Base-by-base conservation (phyloP, 805 yeast species). In the Novakomyces olei region DNA sequence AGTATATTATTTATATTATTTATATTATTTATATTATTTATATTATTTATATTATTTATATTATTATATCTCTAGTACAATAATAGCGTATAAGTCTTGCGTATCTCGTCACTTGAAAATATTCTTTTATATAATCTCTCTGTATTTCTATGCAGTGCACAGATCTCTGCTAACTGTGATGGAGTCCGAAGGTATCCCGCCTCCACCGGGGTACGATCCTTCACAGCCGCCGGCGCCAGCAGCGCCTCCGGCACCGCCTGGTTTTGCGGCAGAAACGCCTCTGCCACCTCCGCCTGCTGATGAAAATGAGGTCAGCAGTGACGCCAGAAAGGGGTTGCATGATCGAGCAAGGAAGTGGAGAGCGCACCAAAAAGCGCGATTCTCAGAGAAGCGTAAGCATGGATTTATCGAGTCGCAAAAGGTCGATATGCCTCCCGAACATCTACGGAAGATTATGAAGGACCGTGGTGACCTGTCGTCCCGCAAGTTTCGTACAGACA, bases 361-460 rank as follows among this genome's bases (percentile, higher is more conserved):
- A 6, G 65, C 60, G 34, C 29, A 65, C 2, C 92, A 76, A 42
- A 75, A 73, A 45, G 50, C 47, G 27, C 54, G 76, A 37, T 73
- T 61, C 47, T 52, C 59, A 14, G 58, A 55, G 35, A 47, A 33
- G 34, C 48, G 33, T 42, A 49, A 36, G 58, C 66, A 23, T 61
- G 43, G 51, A 5, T 54, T 57, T 28, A 68, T 69, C 7, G 69
- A 64, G 31, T 61, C 75, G 0, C 63, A 62, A 7, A 77, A 77
- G 45, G 63, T 70, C 1, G 81, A 78, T 41, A 74, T 83, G 81
- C 94, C 95, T 1, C 91, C 92, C 0, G 93, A 83, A 45, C 95
- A 83, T 53, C 54, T 85, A 16, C 61, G 98, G 28, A 79, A 78
- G 48, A 76, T 81, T 37, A 68, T 85, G 47, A 63, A 64, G 32